These are phyloP conservation scores for Colletotrichum sp. DNA, from an alignment of 2,329 filamentous ascomycete species.

Conservation along the genomic window DNA sequence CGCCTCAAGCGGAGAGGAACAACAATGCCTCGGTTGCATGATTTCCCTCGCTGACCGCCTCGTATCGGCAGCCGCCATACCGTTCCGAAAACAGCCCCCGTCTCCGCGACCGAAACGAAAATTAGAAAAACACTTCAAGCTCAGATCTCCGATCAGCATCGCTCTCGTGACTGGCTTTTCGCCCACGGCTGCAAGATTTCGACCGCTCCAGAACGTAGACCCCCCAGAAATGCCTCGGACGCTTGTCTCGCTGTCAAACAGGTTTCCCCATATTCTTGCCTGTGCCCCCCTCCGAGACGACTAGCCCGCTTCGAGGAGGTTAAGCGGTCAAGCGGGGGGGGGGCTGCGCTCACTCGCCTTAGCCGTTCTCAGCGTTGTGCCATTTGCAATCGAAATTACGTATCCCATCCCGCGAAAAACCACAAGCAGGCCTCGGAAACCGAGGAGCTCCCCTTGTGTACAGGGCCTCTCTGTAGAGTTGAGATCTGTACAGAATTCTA, in stretches of 20 bases:
- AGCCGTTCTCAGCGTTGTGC: neutral
- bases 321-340: neutral
- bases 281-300: neutral
- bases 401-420: neutral
- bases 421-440: neutral
- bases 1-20: neutral
- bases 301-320: neutral
- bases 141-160: neutral
- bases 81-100: slow-evolving; percentile 11
- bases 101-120: neutral
- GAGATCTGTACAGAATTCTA: slow-evolving; percentile 5
- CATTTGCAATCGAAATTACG: slow-evolving; percentile 6
- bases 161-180: neutral
- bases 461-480: neutral
- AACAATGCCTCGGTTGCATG: neutral
- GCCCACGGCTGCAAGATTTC: neutral
- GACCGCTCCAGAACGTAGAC: slow-evolving; percentile 2
- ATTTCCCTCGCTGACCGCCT: neutral
- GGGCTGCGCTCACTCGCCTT: neutral
- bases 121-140: neutral
- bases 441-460: neutral
- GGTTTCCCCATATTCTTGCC: neutral
- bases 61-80: neutral
- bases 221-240: neutral
- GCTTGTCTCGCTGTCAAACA: neutral